These are phyloP conservation scores for Fusarium sp. DNA, from an alignment of 2,329 filamentous ascomycete genomes.

Conservation along the genomic window DNA sequence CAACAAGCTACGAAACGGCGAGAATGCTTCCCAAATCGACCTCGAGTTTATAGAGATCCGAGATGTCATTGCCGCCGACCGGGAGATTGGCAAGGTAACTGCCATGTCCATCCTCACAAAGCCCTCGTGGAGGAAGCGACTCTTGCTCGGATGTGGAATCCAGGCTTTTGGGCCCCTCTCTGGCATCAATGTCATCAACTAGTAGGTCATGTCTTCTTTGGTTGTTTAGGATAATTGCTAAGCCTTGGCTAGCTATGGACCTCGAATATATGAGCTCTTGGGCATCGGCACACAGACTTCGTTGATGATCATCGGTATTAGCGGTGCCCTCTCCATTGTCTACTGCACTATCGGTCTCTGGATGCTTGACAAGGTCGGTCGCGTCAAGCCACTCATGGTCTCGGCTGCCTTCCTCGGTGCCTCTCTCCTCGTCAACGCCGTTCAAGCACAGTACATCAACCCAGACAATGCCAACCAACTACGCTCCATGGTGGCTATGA, in stretches of 20 bases:
- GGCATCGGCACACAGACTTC: constrained; percentile 58
- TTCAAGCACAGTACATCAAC: constrained; percentile 44
- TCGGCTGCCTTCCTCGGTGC: constrained; percentile 47
- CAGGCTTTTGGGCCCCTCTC: constrained; percentile 62
- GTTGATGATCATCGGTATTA: constrained; percentile 64
- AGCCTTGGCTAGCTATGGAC: constrained; percentile 31
- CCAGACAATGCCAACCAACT: constrained; percentile 41
- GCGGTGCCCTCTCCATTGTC: constrained; percentile 60
- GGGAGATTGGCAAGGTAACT: constrained; percentile 49
- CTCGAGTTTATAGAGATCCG: constrained; percentile 55
- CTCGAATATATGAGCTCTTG: constrained; percentile 56
- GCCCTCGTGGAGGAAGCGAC: constrained; percentile 57
- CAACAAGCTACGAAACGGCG: constrained; percentile 47
- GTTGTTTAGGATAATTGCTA: not conserved
- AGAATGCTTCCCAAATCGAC: constrained; percentile 51
- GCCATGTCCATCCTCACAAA: constrained; percentile 58
- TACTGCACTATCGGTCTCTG: constrained; percentile 61
- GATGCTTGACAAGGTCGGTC: constrained; percentile 59
- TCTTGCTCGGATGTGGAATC: constrained; percentile 60
- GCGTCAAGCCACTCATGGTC: constrained; percentile 60
- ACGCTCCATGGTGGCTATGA: constrained; percentile 48
- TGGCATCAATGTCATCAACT: constrained; percentile 51
- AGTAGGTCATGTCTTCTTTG: constrained; percentile 15
- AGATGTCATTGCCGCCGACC: constrained; percentile 53
- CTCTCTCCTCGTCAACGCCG: constrained; percentile 45